Base-by-base conservation (phyloP, 2,329 filamentous ascomycete genomes). In the Uncinocarpus reesii region DNA sequence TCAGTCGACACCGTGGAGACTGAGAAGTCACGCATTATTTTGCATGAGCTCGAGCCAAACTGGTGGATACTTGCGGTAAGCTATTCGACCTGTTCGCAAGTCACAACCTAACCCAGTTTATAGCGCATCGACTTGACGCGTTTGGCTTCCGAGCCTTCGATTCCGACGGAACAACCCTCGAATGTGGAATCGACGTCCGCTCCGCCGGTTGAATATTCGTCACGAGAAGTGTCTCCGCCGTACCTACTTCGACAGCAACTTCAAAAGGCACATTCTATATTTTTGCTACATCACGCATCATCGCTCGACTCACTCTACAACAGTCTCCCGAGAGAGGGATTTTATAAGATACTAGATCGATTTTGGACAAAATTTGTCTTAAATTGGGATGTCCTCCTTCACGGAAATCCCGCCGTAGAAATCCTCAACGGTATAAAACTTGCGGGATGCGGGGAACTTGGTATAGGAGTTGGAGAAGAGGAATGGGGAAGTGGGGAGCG, bases 31-130 rank as follows among this genome's bases (percentile, higher is more conserved):
- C 79, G 89, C 26, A 82, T 95, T 28, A 75, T 96, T 28, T 70
- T 95, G 37, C 80, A 87, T 58, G 88, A 98, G 70, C 69, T 98
- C 55, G 90, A 98, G 65, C 72, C 78, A 13, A 85, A 85, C 24
- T 98, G 92, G 92, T 98, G 93, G 93, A 81, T 96, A 53, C 71
- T 96, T 52, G 89, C 87, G 53, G 88, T 93, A 72, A 61, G 84
- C 69, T 44, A 43, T 36, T 51, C 57, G 34, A 55, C 43, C 50
- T 49, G 24, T 44, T 34, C 20, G 7, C 31, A 23, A 36, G 13
- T 26, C 15, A 31, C 41, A 26, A 42, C 40, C 46, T 42, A 18
- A 42, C 29, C 7, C n/a, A 20, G 5, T 15, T 15, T 28, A 5
- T 43, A 88, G 82, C 86, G 83, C 41, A 79, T 95, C 61, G 83